Base-by-base conservation (phyloP, 2,329 filamentous ascomycete species). In the Aspergillus vadensis region DNA sequence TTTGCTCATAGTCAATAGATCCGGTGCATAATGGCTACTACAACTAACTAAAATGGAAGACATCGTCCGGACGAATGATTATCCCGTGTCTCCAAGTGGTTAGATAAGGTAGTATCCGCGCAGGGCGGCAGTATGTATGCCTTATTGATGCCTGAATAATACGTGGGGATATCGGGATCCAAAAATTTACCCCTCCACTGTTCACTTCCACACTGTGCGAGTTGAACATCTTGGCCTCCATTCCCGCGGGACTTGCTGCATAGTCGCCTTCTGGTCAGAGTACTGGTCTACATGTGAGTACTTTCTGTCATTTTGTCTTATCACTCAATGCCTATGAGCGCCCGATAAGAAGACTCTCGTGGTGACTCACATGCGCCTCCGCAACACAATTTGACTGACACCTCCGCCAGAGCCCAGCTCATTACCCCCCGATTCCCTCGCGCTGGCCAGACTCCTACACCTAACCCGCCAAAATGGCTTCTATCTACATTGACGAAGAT, bases 401-500 rank as follows among this genome's bases (percentile, higher is more conserved):
- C 32, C 17, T 17, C 8, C 25, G 15, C 47, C 25, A 50, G 47
- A 50, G 47, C 47, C 27, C n/a, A 50, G 27, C 25, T 32, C 47
- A 30, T 17, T 17, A 32, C 5, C 25, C 25, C 25, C 7, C 30
- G 25, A 5, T 30, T 5, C 15, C 10, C 25, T 49, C 19, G 47
- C 17, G 50, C n/a, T 27, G 55, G 44, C 43, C 14, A n/a, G 25
- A 23, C 27, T 30, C 17, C 30, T 47, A 21, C 47, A 53, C 25
- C 49, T 12, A 41, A 52, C 27, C 23, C 38, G 44, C 55, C 62
- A 57, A 30, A 55, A 79, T 78, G 77, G 69, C 71, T 43, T 80
- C 61, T 67, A 81, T 90, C 76, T 92, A 93, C 80, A 84, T 96
- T 73, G 92, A 96, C 81, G 90, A 92, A 73, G 90, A 92, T 69